A percentile compares a stretch with the other conserved stretches of the same genome.
Conservation (phyloP, 176 grass and related monocot genomes). For the Oryza longistaminata region DNA sequence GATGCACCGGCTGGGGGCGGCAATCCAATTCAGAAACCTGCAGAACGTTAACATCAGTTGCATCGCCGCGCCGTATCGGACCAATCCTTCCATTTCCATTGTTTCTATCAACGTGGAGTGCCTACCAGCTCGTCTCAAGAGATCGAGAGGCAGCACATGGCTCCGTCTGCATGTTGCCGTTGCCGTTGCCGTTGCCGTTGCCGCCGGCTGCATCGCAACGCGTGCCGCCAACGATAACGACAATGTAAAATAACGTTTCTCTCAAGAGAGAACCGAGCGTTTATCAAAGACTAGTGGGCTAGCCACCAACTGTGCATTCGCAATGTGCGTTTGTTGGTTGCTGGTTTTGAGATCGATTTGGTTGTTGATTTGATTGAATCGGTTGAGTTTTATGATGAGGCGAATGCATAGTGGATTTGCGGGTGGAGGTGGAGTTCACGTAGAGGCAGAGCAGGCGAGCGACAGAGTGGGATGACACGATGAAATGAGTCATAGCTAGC, state of each 20-base stretch:
- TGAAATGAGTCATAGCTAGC: background rate
- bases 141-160: background rate
- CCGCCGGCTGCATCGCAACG: background rate
- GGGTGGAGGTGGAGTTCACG: conserved; percentile 40
- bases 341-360: background rate
- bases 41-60: background rate
- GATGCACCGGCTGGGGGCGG: background rate
- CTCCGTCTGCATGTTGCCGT: background rate
- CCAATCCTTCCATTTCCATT: no score
- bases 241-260: background rate
- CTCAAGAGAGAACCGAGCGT: no score
- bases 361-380: background rate
- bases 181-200: background rate
- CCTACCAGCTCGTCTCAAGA: background rate
- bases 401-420: background rate
- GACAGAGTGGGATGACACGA: conserved; percentile 36
- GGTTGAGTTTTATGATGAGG: background rate
- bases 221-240: background rate
- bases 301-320: background rate
- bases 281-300: no score
- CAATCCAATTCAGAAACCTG: background rate
- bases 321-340: background rate
- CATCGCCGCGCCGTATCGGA: background rate
- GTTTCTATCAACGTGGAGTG: conserved; percentile 1
- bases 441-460: conserved; percentile 9